Conservation (phyloP, 2,329 filamentous ascomycete genomes). For the Microcyclosporella mali region DNA sequence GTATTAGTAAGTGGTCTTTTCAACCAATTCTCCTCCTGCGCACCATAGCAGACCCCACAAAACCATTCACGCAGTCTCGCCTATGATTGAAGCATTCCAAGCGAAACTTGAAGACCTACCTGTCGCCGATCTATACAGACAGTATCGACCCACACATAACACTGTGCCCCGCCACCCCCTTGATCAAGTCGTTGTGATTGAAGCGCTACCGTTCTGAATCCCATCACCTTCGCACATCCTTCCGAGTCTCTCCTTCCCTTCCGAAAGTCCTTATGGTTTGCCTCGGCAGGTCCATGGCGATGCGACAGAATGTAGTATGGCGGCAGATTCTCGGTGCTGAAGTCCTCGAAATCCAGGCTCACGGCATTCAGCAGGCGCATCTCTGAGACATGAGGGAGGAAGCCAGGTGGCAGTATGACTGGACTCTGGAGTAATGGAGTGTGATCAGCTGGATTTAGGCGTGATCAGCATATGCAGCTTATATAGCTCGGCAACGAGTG, state of each 20-base stretch:
- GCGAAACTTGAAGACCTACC: no score
- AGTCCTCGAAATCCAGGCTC: background rate
- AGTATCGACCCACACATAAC: conserved; percentile 18
- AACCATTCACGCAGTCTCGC: no score
- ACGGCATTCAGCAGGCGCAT: conserved; percentile 1
- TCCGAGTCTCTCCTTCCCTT: background rate
- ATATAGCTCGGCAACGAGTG: no score
- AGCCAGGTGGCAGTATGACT: no score
- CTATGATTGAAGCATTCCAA: no score
- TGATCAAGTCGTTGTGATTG: background rate
- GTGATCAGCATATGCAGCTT: no score
- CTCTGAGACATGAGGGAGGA: background rate
- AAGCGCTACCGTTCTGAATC: background rate
- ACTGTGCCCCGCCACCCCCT: background rate
- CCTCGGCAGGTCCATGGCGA: conserved; percentile 6
- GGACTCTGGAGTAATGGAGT: no score
- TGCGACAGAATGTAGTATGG: conserved; percentile 9
- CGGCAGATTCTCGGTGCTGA: background rate
- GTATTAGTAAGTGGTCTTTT: no score
- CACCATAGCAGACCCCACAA: no score
- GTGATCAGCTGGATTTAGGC: no score
- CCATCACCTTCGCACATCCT: conserved; percentile 3
- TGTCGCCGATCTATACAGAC: conserved; percentile 15
- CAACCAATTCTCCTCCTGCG: no score
- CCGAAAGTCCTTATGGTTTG: conserved; percentile 3